Conservation (phyloP, 2,329 filamentous ascomycete species). For the Apiospora koreana region DNA sequence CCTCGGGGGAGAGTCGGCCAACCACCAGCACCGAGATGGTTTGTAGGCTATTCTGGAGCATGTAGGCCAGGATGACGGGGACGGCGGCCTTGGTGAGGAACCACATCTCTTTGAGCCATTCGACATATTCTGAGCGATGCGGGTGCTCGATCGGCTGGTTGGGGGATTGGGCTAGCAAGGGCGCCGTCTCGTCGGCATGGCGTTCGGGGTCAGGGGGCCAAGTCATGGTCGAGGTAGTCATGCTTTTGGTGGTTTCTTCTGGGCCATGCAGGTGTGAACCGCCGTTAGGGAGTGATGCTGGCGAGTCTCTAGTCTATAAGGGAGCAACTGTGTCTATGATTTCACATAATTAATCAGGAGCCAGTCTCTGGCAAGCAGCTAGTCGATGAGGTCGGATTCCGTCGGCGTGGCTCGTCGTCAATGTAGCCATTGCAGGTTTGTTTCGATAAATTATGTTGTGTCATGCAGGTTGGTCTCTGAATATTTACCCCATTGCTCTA, state of each 20-base stretch:
- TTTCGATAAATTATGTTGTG: neutral
- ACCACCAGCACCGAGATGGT: constrained; percentile 81
- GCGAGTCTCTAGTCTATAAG: neutral
- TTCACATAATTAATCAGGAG: too few species aligned
- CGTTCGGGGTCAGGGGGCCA: neutral
- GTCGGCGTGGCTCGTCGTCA: neutral
- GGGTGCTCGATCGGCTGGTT: neutral
- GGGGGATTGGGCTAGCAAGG: neutral
- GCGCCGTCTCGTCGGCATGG: neutral
- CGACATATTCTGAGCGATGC: neutral
- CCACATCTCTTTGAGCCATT: constrained; percentile 61
- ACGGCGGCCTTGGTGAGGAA: constrained; percentile 68
- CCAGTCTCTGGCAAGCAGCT: neutral
- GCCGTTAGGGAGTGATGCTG: too few species aligned
- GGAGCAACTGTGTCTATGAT: neutral
- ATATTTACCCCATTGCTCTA: neutral
- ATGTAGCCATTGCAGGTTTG: neutral
- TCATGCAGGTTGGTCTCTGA: neutral
- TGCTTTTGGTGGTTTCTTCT: too few species aligned
- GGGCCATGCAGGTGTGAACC: too few species aligned
- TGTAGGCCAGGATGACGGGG: constrained; percentile 82
- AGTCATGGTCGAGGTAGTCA: neutral
- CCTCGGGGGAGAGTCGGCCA: constrained; percentile 74
- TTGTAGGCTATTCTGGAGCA: constrained; percentile 82
- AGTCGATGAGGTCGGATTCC: neutral